These are phyloP conservation scores for Peterozyma toletana DNA, from an alignment of 805 yeast genomes.

Conservation along the genomic window DNA sequence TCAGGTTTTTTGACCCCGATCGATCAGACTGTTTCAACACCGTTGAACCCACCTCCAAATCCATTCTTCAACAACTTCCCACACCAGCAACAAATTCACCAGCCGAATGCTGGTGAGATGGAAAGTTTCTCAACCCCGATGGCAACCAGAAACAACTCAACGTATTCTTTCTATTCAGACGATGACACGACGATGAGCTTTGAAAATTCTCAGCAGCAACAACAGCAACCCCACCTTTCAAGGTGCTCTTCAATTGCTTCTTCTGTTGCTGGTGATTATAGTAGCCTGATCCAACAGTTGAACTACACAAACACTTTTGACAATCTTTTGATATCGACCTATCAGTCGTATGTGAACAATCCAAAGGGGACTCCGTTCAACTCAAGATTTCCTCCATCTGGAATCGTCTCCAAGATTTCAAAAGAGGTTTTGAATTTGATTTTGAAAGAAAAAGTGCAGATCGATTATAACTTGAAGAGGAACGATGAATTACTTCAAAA, in stretches of 20 bases:
- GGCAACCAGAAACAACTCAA: constrained; percentile 7
- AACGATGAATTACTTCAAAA: constrained; percentile 20
- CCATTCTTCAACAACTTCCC: constrained; percentile 1
- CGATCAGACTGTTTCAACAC: constrained; percentile 9
- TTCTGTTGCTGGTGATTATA: constrained; percentile 5
- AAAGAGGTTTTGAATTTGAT: constrained; percentile 38
- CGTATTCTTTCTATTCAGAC: constrained; percentile 11
- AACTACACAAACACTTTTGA: constrained; percentile 33
- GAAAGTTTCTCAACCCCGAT: constrained; percentile 2
- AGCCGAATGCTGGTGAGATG: not conserved
- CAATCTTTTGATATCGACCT: constrained; percentile 34
- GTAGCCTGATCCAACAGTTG: constrained; percentile 13
- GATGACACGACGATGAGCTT: constrained; percentile 7
- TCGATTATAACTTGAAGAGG: constrained; percentile 17
- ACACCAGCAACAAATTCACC: constrained; percentile 1
- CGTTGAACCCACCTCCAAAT: constrained; percentile 8
- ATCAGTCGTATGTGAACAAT: constrained; percentile 40
- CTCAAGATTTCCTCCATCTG: constrained; percentile 58
- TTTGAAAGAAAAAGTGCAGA: constrained; percentile 11
- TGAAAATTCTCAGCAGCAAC: not conserved
- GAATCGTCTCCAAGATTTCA: constrained; percentile 53
- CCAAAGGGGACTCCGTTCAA: constrained; percentile 68
- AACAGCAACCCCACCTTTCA: constrained; percentile 2
- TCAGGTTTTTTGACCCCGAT: constrained; percentile 11
- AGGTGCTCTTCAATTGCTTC: constrained; percentile 8